Base-by-base conservation (phyloP, 2,329 filamentous ascomycete species). In the Epichloe sp. region DNA sequence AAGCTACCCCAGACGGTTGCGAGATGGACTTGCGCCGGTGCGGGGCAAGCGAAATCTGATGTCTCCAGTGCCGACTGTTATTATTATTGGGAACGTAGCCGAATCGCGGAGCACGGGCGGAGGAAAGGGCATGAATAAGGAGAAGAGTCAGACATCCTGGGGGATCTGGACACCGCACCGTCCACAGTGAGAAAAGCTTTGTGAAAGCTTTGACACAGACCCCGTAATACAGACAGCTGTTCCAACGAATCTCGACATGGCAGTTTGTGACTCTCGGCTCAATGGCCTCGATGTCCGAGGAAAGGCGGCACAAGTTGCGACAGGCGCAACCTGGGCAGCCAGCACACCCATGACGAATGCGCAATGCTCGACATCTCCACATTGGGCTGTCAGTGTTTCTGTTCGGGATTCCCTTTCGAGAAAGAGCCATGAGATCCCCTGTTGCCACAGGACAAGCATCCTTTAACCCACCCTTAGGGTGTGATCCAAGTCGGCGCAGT, bases 381-480 rank as follows among this genome's bases (percentile, higher is more conserved):
- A 38, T 21, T 23, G 21, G 21, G 47, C 10, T 50, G 44, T 44
- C 50, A 26, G 47, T 51, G 51, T 48, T 38, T 34, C 41, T 42
- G 37, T 3, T 53, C 52, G 54, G 55, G 47, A 52, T 57, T 50
- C 55, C 54, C 42, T 47, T 56, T 57, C 40, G 51, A 56, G 54
- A 49, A 53, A 42, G 52, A 45, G 49, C 38, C 54, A 36, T 41
- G 43, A 15, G 43, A 34, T 26, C 11, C 43, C 43, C 43, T 44
- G 45, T 37, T 47, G 45, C 31, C n/a, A n/a, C 31, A n/a, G 17
- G 8, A 15, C 26, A 17, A 17, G 34, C 44, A 23, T 35, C 35
- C 19, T 35, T 46, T 23, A 7, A 0, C 12, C 40, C 14, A 11
- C 17, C 14, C 40, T n/a, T n/a, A n/a, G n/a, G n/a, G n/a, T n/a